Base-by-base conservation (phyloP, 176 grass and related monocot genomes). In the Carex kokanica region DNA sequence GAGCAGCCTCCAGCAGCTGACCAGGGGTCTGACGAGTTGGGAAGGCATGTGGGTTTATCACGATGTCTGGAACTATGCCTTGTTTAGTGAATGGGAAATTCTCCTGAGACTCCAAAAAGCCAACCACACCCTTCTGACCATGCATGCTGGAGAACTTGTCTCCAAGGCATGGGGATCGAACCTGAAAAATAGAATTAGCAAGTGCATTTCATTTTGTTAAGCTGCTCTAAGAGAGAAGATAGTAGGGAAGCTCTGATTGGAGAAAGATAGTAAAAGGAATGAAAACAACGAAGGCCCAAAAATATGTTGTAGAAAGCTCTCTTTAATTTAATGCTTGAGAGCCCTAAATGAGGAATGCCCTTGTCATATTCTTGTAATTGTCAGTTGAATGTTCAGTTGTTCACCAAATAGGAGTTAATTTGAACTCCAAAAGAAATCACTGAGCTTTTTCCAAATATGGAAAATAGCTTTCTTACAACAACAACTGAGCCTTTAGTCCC, bases 61-160 rank as follows among this genome's bases (percentile, higher is more conserved):
- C 95, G 55, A 98, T 87, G 83, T 98, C 95, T 0, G 92, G 95
- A 82, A 98, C 95, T 84, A 98, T 98, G 58, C 95, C 91, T 88
- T 98, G 74, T 66, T 51, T 51, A 17, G 92, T 93, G 85, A 98
- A 93, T 59, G 95, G 90, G 41, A 98, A 98, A 60, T 95, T 98
- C 74, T 98, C 95, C 80, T 98, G 95, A 70, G 91, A 90, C 86
- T 98, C 91, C 58, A 98, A 82, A 81, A 95, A 93, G 66, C 95
- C 95, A 84, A 95, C 86, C 45, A 95, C 95, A 80, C 95, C 95
- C 64, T 98, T 98, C 83, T 98, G 92, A 41, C 95, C 93, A 80
- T 98, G 95, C 92, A 98, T 98, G 64, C 91, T 95, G 13, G 95
- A 93, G 91, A 98, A 98, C 55, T 98, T 95, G 83, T 98, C 92